phyloP scores from a whole-genome alignment of 2,329 filamentous ascomycete species.

The Myriosclerotinia curreyana region DNA sequence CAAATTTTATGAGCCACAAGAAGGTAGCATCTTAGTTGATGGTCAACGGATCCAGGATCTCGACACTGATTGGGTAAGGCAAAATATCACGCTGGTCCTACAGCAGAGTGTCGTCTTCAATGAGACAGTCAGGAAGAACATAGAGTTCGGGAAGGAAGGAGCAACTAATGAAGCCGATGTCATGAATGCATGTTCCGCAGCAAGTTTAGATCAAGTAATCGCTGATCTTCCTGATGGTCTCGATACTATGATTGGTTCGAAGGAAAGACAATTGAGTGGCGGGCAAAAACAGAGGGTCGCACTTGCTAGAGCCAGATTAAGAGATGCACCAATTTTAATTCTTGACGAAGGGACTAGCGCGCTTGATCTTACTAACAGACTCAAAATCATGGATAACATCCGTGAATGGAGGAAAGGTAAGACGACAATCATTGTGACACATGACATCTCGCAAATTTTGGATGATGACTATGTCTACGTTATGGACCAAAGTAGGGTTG shows the following conservation, averaged over 20 bases:
- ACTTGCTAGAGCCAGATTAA: conserved; percentile 71
- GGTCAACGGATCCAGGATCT: conserved; percentile 58
- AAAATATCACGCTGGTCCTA: conserved; percentile 76
- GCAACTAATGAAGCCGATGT: conserved; percentile 57
- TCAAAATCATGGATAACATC: conserved; percentile 69
- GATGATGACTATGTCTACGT: conserved; percentile 76
- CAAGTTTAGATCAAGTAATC: conserved; percentile 67
- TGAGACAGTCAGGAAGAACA: conserved; percentile 74
- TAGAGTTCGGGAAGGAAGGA: conserved; percentile 64
- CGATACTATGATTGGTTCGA: conserved; percentile 66
- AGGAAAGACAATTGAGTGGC: conserved; percentile 72
- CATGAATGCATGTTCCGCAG: conserved; percentile 59
- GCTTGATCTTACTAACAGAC: conserved; percentile 69
- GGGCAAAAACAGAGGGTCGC: conserved; percentile 82
- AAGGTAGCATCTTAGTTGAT: conserved; percentile 68
- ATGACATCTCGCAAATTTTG: conserved; percentile 76
- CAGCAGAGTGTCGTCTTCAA: conserved; percentile 80
- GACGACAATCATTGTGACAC: conserved; percentile 91
- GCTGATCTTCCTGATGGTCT: conserved; percentile 64
- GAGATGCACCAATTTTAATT: conserved; percentile 76
- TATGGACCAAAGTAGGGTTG: conserved; percentile 65
- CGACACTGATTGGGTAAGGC: conserved; percentile 68
- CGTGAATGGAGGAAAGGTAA: conserved; percentile 73
- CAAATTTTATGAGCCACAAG: conserved; percentile 67
- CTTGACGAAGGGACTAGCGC: conserved; percentile 88